A percentile compares a stretch with the other conserved stretches of the same genome.
Conservation (phyloP, 1,139 yeast genomes). For the Lodderomyces margitis region DNA sequence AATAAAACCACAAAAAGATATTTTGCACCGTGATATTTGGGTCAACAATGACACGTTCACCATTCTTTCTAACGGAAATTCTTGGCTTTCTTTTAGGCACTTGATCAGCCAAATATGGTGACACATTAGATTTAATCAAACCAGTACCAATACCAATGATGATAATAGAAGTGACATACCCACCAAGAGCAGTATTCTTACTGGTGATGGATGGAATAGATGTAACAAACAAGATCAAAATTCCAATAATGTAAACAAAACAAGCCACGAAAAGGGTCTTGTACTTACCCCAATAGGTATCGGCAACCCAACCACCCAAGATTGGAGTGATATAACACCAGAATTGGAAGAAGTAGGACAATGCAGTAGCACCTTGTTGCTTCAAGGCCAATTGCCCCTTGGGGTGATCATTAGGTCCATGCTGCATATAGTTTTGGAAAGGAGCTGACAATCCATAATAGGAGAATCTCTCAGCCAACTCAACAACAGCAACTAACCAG, state of each 20-base stretch:
- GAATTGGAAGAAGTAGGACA: conserved; percentile 74
- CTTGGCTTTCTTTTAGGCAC: conserved; percentile 41
- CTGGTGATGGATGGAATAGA: conserved; percentile 63
- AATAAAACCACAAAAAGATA: conserved; percentile 43
- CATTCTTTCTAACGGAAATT: conserved; percentile 33
- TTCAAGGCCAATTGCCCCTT: conserved; percentile 65
- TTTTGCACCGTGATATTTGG: conserved; percentile 43
- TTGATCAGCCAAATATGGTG: conserved; percentile 81
- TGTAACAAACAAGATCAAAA: conserved; percentile 64
- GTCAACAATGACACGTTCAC: conserved; percentile 40
- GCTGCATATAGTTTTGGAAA: conserved; percentile 76
- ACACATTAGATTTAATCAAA: conserved; percentile 75
- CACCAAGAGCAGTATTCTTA: conserved; percentile 47
- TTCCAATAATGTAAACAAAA: conserved; percentile 60
- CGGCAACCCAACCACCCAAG: conserved; percentile 74
- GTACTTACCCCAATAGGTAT: conserved; percentile 71
- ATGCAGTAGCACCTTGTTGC: conserved; percentile 67
- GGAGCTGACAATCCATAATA: conserved; percentile 78
- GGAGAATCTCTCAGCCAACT: conserved; percentile 81
- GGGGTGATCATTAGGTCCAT: conserved; percentile 43
- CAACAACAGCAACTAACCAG: conserved; percentile 76
- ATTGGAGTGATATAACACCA: conserved; percentile 84
- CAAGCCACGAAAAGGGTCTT: conserved; percentile 65
- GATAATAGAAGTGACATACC: conserved; percentile 60
- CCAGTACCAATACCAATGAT: conserved; percentile 79